Percentiles rank a stretch among this genome's conserved stretches.
Conservation (phyloP, 805 yeast species). For the Wickerhamomyces chaumierensis region DNA sequence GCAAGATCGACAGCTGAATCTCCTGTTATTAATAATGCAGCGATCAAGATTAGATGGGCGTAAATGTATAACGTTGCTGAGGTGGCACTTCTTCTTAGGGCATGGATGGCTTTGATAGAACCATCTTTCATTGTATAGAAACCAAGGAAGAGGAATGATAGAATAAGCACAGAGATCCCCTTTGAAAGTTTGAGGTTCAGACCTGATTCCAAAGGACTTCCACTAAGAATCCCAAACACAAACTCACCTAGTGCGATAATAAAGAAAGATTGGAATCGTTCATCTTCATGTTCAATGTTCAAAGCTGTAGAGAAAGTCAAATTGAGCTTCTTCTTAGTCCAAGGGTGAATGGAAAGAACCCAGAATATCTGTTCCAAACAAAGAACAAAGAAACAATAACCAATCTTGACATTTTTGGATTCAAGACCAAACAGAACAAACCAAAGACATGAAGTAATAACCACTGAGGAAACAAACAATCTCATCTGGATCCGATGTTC, state of each 20-base stretch:
- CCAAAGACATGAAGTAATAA: conserved; percentile 33
- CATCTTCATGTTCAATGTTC: conserved; percentile 59
- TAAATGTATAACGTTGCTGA: conserved; percentile 37
- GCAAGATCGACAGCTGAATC: conserved; percentile 46
- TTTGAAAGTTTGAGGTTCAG: conserved; percentile 28
- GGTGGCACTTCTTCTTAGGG: conserved; percentile 34
- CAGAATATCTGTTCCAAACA: conserved; percentile 30
- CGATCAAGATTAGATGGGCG: conserved; percentile 40
- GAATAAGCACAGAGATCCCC: conserved; percentile 35
- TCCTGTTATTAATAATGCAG: conserved; percentile 41
- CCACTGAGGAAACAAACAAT: conserved; percentile 22
- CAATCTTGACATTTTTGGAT: conserved; percentile 30
- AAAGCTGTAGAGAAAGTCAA: conserved; percentile 44
- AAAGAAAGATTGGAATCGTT: conserved; percentile 44
- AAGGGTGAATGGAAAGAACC: conserved; percentile 34
- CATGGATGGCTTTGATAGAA: conserved; percentile 35
- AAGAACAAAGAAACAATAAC: conserved; percentile 29
- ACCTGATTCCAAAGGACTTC: conserved; percentile 36
- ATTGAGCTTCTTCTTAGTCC: conserved; percentile 29
- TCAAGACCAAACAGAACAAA: conserved; percentile 40
- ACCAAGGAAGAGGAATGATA: conserved; percentile 39
- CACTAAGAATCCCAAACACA: conserved; percentile 39
- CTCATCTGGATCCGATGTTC: conserved; percentile 43
- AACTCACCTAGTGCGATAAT: conserved; percentile 60
- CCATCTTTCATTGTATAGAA: conserved; percentile 47